A percentile compares a stretch with the other conserved stretches of the same genome.
Conservation (phyloP, 1,284 basidiomycete species). For the Ceratorhiza oryzae-sativae region DNA sequence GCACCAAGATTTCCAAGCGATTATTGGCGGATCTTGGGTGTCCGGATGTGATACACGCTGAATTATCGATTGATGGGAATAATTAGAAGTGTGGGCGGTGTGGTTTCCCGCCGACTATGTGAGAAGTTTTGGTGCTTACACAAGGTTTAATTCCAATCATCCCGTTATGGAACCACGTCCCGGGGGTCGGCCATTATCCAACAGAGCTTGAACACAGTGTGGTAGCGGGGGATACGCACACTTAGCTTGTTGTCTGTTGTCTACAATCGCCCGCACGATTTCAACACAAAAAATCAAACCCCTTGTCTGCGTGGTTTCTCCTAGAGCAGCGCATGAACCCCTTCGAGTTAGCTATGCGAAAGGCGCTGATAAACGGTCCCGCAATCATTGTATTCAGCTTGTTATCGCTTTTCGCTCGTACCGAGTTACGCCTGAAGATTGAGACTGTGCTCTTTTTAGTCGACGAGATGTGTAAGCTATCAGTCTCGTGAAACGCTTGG, state of each 20-base stretch:
- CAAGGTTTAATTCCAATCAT: neutral
- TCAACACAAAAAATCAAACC: neutral
- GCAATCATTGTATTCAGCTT: neutral
- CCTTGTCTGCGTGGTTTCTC: neutral
- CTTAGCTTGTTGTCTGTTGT: neutral
- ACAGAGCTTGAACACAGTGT: neutral
- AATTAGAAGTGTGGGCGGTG: neutral
- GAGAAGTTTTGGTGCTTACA: neutral
- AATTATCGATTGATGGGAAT: neutral
- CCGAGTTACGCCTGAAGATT: neutral
- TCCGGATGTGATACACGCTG: neutral
- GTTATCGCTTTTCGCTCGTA: neutral
- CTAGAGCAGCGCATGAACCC: neutral
- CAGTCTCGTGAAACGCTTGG: too few relatives aligned
- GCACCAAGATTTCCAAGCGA: neutral
- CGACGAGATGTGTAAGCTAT: neutral
- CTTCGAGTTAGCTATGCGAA: neutral
- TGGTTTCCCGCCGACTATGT: neutral
- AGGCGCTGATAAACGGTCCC: neutral
- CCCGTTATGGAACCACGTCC: neutral
- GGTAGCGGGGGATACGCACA: neutral
- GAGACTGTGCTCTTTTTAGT: neutral
- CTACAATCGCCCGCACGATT: neutral
- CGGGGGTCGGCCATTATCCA: neutral
- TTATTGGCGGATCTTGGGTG: neutral